phyloP scores from a whole-genome alignment of 2,329 filamentous ascomycete species.

The Colletotrichum sp. region DNA sequence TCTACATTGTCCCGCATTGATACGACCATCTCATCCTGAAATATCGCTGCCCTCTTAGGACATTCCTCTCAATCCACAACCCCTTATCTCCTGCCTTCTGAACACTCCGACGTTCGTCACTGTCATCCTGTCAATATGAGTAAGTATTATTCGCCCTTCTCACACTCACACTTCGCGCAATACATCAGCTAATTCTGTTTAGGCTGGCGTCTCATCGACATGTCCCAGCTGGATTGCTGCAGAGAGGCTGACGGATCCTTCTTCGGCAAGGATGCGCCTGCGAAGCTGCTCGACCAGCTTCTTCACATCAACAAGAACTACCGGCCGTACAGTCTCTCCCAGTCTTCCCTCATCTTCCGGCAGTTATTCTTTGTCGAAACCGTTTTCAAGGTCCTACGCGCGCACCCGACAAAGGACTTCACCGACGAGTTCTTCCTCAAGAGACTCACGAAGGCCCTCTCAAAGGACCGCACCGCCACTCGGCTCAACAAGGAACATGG shows the following conservation, averaged over 20 bases:
- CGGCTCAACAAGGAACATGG: background rate
- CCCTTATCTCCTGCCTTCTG: fast-evolving
- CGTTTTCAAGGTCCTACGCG: background rate
- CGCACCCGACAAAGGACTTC: background rate
- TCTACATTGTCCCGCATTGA: background rate
- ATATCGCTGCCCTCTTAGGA: too few species aligned
- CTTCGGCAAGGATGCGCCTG: background rate
- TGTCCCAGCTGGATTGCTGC: background rate
- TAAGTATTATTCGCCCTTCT: background rate
- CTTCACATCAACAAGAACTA: background rate
- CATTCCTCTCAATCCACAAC: fast-evolving
- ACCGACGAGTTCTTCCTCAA: background rate
- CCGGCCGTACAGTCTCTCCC: background rate
- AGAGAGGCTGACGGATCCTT: background rate
- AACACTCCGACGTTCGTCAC: background rate
- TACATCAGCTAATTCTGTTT: background rate
- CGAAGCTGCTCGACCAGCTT: background rate
- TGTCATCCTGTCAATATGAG: background rate
- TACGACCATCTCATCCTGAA: background rate
- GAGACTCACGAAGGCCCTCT: background rate
- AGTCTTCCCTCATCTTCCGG: background rate
- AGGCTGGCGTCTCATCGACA: background rate
- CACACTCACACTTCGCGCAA: background rate
- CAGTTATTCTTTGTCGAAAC: background rate
- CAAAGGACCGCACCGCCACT: background rate